Base-by-base conservation (phyloP, 2,329 filamentous ascomycete species). In the Diaporthe longicolla region DNA sequence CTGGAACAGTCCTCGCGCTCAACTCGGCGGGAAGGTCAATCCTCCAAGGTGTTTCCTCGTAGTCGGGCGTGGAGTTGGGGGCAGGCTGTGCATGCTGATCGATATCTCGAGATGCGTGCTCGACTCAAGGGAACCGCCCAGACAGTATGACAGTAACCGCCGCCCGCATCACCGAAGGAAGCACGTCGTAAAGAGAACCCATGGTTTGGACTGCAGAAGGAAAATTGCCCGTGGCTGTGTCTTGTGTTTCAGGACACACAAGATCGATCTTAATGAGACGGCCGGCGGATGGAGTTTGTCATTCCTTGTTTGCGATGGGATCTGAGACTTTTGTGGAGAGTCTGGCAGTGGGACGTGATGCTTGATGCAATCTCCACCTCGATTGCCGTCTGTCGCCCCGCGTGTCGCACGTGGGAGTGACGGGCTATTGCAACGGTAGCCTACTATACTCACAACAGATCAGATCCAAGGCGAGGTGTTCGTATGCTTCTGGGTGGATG, bases 31-130 rank as follows among this genome's bases (percentile, higher is more conserved):
- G 17, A 17, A 24, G 29, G 24, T 9, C 24, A 45, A 3, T 29
- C 7, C 37, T 45, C 61, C 61, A 26, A 66, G 45, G 45, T 52
- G 45, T 52, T 32, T 66, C 29, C 45, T n/a, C 61, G 29, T 32
- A 45, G 61, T 10, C 61, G 61, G 61, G 45, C 61, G 61, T 37
- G 45, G 61, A 52, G 45, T 10, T 37, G 61, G 45, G 45, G 3
- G 29, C 45, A 52, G 61, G 61, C 61, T 37, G 61, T 66, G 61
- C 45, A 66, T 52, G 61, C 61, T 52, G 61, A 52, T 66, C 45
- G 61, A 19, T 29, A 52, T 52, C 61, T 66, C 61, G 52, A 66
- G 45, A 52, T 52, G 13, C 29, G 26, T 65, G 43, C 21, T 21
- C 13, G 29, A 52, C 17, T 66, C 61, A 26, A 7, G 1, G 10